Percentiles rank a stretch among this genome's conserved stretches.
Conservation (phyloP, 768 basidiomycete species). For the Cubamyces sp. region DNA sequence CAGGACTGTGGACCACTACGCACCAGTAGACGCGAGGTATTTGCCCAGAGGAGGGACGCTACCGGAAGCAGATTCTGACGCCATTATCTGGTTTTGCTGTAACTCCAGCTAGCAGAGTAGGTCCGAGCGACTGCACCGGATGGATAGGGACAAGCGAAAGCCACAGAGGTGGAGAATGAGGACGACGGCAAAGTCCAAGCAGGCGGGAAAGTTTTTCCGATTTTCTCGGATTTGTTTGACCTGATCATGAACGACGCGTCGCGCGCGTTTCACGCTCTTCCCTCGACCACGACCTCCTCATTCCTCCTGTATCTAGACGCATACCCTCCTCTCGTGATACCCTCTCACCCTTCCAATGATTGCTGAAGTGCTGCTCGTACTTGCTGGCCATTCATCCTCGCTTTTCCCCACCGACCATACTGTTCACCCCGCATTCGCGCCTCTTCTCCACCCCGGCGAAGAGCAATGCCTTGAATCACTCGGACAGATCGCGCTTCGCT, state of each 20-base stretch:
- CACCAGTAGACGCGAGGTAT: conserved; percentile 90
- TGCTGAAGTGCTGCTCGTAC: conserved; percentile 83
- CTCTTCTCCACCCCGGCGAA: conserved; percentile 89
- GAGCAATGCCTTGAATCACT: conserved; percentile 82
- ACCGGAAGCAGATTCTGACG: conserved; percentile 37
- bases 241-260: conserved; percentile 14
- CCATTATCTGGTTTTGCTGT: conserved; percentile 29
- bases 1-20: conserved; percentile 12
- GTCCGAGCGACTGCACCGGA: not conserved
- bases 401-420: conserved; percentile 68
- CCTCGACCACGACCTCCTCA: not conserved
- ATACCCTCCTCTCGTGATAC: conserved; percentile 2
- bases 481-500: conserved; percentile 73
- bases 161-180: not conserved
- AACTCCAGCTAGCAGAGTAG: not conserved
- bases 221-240: conserved; percentile 10
- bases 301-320: not conserved
- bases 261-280: not conserved
- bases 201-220: conserved; percentile 27
- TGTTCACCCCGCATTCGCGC: conserved; percentile 64
- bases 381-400: conserved; percentile 87
- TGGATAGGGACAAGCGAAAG: not conserved
- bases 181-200: not conserved
- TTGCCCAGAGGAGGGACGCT: conserved; percentile 76
- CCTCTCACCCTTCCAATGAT: conserved; percentile 58